phyloP scores from a whole-genome alignment of 495 filamentous ascomycete species.

The Hypoxylon fragiforme region DNA sequence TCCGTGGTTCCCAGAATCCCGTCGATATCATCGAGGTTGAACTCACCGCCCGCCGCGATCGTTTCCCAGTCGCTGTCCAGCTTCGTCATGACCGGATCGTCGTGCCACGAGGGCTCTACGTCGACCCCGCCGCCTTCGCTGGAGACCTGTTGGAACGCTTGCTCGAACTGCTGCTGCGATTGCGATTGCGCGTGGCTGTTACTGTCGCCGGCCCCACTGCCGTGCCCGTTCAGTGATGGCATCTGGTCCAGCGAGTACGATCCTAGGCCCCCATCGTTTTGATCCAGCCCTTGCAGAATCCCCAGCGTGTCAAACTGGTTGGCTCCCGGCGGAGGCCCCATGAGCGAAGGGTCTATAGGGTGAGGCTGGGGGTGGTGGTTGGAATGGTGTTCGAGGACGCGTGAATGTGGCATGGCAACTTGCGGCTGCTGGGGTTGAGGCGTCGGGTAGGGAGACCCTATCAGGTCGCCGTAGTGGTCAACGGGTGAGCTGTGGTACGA shows the following conservation, averaged over 20 bases:
- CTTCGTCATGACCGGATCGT: slow-evolving; percentile 18
- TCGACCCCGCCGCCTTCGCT: neutral
- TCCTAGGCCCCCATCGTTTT: slow-evolving; percentile 6
- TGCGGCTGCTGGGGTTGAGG: slow-evolving; percentile 18
- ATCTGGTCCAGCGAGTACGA: slow-evolving; percentile 19
- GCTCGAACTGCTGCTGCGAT: slow-evolving; percentile 32
- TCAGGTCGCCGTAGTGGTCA: slow-evolving; percentile 32
- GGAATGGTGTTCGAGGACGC: slow-evolving; percentile 17
- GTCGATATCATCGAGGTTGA: slow-evolving; percentile 41
- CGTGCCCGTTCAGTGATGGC: slow-evolving; percentile 6
- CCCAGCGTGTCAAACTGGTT: slow-evolving; percentile 16
- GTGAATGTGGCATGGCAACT: slow-evolving; percentile 20
- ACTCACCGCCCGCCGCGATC: slow-evolving; percentile 23
- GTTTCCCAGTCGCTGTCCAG: slow-evolving; percentile 31
- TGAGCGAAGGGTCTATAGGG: slow-evolving; percentile 31
- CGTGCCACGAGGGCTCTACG: slow-evolving; percentile 26
- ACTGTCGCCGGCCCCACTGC: neutral
- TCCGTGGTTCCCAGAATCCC: slow-evolving; percentile 32
- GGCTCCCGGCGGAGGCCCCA: slow-evolving; percentile 4
- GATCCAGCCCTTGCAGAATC: slow-evolving; percentile 14
- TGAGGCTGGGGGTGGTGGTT: slow-evolving; percentile 16
- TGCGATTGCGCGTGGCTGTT: slow-evolving; percentile 7
- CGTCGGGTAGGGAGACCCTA: slow-evolving; percentile 30
- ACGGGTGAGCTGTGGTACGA: slow-evolving; percentile 40
- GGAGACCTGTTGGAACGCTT: slow-evolving; percentile 19